A percentile compares a stretch with the other conserved stretches of the same genome.
phyloP scores from a whole-genome alignment of 768 basidiomycete species.

The Chlorophyllum brunneum region DNA sequence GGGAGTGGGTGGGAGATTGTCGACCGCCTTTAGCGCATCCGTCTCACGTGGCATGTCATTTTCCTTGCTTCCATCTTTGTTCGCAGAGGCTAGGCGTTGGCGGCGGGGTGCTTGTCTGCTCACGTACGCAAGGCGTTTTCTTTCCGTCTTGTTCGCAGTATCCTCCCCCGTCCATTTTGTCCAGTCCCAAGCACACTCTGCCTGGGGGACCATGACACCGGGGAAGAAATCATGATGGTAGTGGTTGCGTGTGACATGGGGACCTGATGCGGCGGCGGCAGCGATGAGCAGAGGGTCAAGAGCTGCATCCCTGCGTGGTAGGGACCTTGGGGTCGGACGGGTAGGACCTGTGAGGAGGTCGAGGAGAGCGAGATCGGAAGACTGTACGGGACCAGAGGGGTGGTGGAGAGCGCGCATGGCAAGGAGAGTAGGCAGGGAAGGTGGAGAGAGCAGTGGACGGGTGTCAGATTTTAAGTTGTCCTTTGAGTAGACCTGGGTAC shows the following conservation, averaged over 20 bases:
- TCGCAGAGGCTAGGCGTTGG: slow-evolving; percentile 41
- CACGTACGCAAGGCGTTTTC: slow-evolving; percentile 54
- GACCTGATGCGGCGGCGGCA: slow-evolving; percentile 68
- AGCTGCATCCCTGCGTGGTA: slow-evolving; percentile 64
- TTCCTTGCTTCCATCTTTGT: slow-evolving; percentile 44
- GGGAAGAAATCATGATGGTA: slow-evolving; percentile 80
- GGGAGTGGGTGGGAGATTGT: slow-evolving; percentile 34
- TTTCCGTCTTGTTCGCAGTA: slow-evolving; percentile 30
- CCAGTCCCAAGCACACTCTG: slow-evolving; percentile 56
- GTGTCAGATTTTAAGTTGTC: slow-evolving; percentile 4
- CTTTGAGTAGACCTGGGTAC: slow-evolving; percentile 12
- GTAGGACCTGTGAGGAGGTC: slow-evolving; percentile 58
- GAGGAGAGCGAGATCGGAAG: slow-evolving; percentile 59
- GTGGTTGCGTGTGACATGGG: slow-evolving; percentile 81
- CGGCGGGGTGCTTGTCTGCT: slow-evolving; percentile 76
- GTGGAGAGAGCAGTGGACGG: slow-evolving; percentile 5
- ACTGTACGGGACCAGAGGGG: slow-evolving; percentile 18
- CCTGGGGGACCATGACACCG: slow-evolving; percentile 45
- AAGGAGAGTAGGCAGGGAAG: slow-evolving; percentile 14
- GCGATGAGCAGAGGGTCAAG: slow-evolving; percentile 80
- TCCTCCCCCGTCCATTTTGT: slow-evolving; percentile 50
- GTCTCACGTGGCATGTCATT: slow-evolving; percentile 39
- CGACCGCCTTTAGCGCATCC: slow-evolving; percentile 33
- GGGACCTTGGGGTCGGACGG: slow-evolving; percentile 35
- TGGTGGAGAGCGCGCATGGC: slow-evolving; percentile 18